Conservation (phyloP, 2,329 filamentous ascomycete species). For the Aphanocladium album region DNA sequence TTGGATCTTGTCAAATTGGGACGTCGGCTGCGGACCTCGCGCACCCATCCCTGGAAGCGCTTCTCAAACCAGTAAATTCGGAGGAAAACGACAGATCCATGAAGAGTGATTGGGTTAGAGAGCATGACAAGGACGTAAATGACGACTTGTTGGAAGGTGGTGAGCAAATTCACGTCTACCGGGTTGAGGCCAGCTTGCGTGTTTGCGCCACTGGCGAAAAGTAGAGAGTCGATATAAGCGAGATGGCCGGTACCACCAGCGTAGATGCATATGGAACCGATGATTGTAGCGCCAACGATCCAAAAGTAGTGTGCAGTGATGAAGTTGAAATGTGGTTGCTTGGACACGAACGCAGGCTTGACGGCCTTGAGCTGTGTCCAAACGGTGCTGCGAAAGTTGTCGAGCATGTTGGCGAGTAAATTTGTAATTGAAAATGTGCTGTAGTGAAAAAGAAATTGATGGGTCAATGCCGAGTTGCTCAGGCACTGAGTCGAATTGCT, state of each 20-base stretch:
- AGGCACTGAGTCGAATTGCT: background rate
- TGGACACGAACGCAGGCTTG: slow-evolving; percentile 54
- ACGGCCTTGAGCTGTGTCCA: slow-evolving; percentile 43
- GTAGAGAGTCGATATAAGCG: slow-evolving; percentile 79
- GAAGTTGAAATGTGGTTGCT: slow-evolving; percentile 70
- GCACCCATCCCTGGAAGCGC: slow-evolving; percentile 78
- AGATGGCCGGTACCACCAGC: slow-evolving; percentile 53
- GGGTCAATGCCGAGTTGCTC: background rate
- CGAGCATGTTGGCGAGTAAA: slow-evolving; percentile 25
- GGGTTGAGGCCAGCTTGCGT: slow-evolving; percentile 95
- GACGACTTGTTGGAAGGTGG: slow-evolving; percentile 68
- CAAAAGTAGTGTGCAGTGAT: slow-evolving; percentile 80
- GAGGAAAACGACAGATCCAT: slow-evolving; percentile 83
- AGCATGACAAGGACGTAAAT: slow-evolving; percentile 68
- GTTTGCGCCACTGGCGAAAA: slow-evolving; percentile 78
- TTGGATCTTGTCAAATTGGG: slow-evolving; percentile 59
- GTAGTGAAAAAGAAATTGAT: background rate
- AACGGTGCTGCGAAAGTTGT: slow-evolving; percentile 27
- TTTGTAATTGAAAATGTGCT: background rate
- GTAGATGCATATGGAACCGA: slow-evolving; percentile 75
- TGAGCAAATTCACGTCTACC: slow-evolving; percentile 60
- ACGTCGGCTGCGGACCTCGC: slow-evolving; percentile 63
- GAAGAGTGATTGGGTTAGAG: slow-evolving; percentile 78
- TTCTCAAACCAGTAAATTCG: slow-evolving; percentile 98
- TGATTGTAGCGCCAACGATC: slow-evolving; percentile 66